Base-by-base conservation (phyloP, 352 stramenopile genomes). In the Phytophthora agathidicida region DNA sequence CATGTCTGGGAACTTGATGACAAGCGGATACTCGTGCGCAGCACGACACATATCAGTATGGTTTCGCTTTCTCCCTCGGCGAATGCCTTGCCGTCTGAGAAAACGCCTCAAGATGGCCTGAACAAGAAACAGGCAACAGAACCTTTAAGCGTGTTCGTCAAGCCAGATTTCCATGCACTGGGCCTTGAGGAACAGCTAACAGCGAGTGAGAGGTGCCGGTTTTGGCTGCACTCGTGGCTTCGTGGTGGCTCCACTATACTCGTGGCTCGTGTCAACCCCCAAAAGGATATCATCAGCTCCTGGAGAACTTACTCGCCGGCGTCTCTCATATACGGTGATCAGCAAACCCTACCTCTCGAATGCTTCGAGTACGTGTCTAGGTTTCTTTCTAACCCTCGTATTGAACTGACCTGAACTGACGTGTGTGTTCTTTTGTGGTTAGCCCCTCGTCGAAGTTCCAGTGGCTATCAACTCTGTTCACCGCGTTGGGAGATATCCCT, bases 161-260 rank as follows among this genome's bases (percentile, higher is more conserved):
- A 93, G 39, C 65, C 81, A 7, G 84, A 95, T 54, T 81, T 88
- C 24, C 65, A 73, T 17, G 60, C 68, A 7, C 52, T 87, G 0
- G 65, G 66, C n/a, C 16, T 87, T 6, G 56, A 75, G 13, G 86
- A 95, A 45, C 72, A 78, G 53, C 47, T 94, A 17, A 86, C 80
- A 13, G 57, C 57, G 1, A 86, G 75, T 43, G 86, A 95, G 44
- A 60, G 75, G 31, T 75, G 75, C 14, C 68, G 69, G 1, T 78
- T 91, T 39, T 92, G 84, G 83, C 52, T 95, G 1, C 79, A 94
- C 58, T 86, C 84, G 4, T 95, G 86, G 86, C 60, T 95, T 11
- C 79, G 84, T 7, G 84, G 86, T n/a, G 70, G 74, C 11, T 75
- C 81, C 0, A 50, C 54, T 5, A 46, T 95, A n/a, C 26, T 84